A percentile compares a stretch with the other conserved stretches of the same genome.
These are phyloP conservation scores for Endogone sp. DNA, from an alignment of 192 early-diverging fungal species.

Conservation along the genomic window DNA sequence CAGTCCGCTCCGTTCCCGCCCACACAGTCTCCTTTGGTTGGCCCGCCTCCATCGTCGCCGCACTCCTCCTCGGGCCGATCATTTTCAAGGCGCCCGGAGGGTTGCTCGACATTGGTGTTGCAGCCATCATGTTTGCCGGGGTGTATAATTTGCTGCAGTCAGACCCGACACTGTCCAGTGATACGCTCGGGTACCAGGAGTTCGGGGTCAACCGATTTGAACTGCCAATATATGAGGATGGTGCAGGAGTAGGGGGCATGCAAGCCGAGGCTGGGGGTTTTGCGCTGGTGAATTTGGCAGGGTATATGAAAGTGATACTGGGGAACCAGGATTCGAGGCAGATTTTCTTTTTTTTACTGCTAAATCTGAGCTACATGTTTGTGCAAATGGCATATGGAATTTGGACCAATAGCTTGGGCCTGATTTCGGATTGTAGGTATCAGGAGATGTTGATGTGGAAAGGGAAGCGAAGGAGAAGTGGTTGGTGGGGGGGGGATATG, in stretches of 20 bases:
- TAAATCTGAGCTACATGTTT: constrained; percentile 92
- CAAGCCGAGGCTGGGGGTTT: constrained; percentile 9
- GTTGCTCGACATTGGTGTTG: constrained; percentile 30
- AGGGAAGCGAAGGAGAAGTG: too few relatives aligned
- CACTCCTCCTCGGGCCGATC: constrained; percentile 24
- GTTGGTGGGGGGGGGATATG: background rate
- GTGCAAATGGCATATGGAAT: constrained; percentile 82
- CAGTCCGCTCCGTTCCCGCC: constrained; percentile 21
- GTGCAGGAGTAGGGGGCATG: background rate
- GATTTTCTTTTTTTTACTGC: constrained; percentile 89
- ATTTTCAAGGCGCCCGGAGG: constrained; percentile 32
- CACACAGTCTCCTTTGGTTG: constrained; percentile 33
- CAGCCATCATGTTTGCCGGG: constrained; percentile 28
- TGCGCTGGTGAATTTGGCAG: constrained; percentile 14
- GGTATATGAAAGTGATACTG: constrained; percentile 43
- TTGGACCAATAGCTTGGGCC: constrained; percentile 80
- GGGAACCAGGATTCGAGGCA: constrained; percentile 78
- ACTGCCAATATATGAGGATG: constrained; percentile 32
- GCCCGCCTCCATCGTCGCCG: constrained; percentile 31
- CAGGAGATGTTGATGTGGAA: too few relatives aligned
- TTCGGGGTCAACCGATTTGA: constrained; percentile 20
- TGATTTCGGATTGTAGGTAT: constrained; percentile 79
- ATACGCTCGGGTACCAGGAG: constrained; percentile 27
- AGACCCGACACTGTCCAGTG: constrained; percentile 16
- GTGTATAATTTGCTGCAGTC: constrained; percentile 30